These are phyloP conservation scores for Antitrichia curtipendula DNA, from an alignment of 225 moss, liverwort and hornwort genomes.

Conservation along the genomic window DNA sequence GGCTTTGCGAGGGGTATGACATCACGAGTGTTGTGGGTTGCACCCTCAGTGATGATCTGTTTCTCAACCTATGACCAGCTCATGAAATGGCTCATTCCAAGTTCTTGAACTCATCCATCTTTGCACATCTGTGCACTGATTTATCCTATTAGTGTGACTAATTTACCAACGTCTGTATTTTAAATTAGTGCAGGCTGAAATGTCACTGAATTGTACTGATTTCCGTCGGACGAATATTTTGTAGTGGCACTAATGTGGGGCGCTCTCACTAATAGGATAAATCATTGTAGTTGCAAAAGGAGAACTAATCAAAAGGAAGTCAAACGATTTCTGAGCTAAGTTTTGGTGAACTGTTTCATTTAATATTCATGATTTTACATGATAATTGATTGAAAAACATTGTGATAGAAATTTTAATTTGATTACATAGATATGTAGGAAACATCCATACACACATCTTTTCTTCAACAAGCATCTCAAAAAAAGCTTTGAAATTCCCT, in stretches of 20 bases:
- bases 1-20: constrained; percentile 55
- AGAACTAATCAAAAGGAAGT: too few relatives aligned
- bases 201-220: neutral
- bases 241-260: neutral
- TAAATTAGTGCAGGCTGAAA: neutral
- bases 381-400: too few relatives aligned
- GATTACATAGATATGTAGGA: too few relatives aligned
- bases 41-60: constrained; percentile 66
- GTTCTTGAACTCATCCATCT: neutral
- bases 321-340: too few relatives aligned
- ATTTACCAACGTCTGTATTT: neutral
- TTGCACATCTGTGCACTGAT: neutral
- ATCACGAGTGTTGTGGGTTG: constrained; percentile 74
- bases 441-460: too few relatives aligned
- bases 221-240: neutral
- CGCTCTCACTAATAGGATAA: neutral
- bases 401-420: too few relatives aligned
- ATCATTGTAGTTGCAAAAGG: neutral
- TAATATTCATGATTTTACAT: too few relatives aligned
- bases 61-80: constrained; percentile 73
- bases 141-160: neutral
- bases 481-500: too few relatives aligned
- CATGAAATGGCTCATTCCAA: constrained; percentile 32
- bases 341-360: too few relatives aligned
- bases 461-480: too few relatives aligned